phyloP scores from a whole-genome alignment of 2,329 filamentous ascomycete genomes.

The Phaeoacremonium minimum region DNA sequence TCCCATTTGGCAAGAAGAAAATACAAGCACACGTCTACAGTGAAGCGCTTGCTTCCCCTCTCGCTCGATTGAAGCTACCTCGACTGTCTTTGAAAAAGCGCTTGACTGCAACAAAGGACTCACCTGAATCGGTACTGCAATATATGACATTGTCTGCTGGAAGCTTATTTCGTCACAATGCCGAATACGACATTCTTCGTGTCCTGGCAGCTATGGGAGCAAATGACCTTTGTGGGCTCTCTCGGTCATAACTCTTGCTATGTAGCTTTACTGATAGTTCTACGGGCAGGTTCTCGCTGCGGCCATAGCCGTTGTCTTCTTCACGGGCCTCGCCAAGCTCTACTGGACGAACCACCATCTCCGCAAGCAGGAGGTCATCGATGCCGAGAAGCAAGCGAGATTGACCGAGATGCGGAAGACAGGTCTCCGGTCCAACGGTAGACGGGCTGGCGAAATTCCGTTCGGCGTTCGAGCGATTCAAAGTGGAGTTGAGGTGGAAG shows the following conservation, averaged over 20 bases:
- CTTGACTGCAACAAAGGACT: too few relatives aligned
- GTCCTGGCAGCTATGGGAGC: constrained; percentile 78
- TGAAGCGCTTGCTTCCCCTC: too few relatives aligned
- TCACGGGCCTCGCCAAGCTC: constrained; percentile 64
- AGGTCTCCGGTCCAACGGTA: constrained; percentile 38
- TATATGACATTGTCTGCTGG: too few relatives aligned
- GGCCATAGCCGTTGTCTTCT: constrained; percentile 66
- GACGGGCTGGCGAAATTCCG: constrained; percentile 57
- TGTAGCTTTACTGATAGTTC: neutral
- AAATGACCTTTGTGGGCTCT: constrained; percentile 78
- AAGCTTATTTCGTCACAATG: too few relatives aligned
- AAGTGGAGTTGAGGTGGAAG: constrained; percentile 77
- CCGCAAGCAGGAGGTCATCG: constrained; percentile 56
- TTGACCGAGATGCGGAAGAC: constrained; percentile 50
- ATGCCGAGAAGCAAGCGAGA: constrained; percentile 59
- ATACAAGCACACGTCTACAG: too few relatives aligned
- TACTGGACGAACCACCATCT: constrained; percentile 53
- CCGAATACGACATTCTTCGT: constrained; percentile 52
- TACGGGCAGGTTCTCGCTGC: constrained; percentile 61
- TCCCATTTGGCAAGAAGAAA: too few relatives aligned
- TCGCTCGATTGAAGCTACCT: too few relatives aligned
- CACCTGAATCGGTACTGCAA: too few relatives aligned
- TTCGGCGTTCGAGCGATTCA: constrained; percentile 86
- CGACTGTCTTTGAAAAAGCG: too few relatives aligned
- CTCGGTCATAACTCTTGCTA: neutral